Percentiles rank a stretch among this genome's conserved stretches.
phyloP scores from a whole-genome alignment of 2,329 filamentous ascomycete species.

The Ophiostoma sp. region DNA sequence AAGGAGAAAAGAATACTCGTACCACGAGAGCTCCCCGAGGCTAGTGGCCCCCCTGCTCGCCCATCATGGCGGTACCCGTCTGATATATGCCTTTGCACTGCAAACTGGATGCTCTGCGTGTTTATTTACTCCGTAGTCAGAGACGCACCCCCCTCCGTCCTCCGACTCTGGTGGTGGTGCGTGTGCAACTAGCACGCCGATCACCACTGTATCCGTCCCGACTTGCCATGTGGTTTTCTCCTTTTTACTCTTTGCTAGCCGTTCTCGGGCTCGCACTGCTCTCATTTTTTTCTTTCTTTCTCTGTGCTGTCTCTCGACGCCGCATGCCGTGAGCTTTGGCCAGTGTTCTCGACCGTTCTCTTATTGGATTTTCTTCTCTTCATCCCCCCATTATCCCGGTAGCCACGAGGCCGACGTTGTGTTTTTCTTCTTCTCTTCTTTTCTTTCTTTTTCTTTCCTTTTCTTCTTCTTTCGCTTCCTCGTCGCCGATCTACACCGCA shows the following conservation, averaged over 20 bases:
- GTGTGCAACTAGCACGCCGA: background rate
- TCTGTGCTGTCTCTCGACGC: no score
- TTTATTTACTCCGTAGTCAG: no score
- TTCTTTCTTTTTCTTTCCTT: background rate
- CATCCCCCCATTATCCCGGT: background rate
- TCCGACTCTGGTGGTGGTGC: background rate
- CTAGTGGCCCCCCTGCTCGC: background rate
- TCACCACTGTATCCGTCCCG: background rate
- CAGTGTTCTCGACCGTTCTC: background rate
- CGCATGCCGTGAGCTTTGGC: background rate
- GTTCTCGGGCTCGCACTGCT: background rate
- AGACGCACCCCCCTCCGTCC: background rate
- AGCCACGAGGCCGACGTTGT: background rate
- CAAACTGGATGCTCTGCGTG: background rate
- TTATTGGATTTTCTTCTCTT: background rate
- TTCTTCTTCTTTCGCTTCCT: background rate
- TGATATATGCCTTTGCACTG: background rate
- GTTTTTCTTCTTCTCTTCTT: background rate
- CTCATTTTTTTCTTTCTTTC: background rate
- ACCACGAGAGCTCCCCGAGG: background rate
- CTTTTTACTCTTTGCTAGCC: background rate
- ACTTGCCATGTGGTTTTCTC: conserved; percentile 2
- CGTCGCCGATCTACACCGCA: no score
- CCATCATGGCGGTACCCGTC: background rate
- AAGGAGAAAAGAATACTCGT: background rate